phyloP scores from a whole-genome alignment of 2,329 filamentous ascomycete species.

The Geoglossum cookeanum region DNA sequence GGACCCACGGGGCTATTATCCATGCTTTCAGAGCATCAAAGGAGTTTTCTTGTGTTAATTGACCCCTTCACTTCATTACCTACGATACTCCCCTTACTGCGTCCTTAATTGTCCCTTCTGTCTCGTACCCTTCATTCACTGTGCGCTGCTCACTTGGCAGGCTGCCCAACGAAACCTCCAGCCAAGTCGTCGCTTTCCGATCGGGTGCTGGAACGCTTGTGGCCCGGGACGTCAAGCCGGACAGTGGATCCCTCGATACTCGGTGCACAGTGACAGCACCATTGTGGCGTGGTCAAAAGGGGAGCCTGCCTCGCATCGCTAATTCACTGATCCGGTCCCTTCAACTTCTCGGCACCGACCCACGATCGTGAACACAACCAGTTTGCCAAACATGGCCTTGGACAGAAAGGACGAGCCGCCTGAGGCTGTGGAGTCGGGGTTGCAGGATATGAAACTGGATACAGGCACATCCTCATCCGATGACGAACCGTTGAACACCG shows the following conservation, averaged over 20 bases:
- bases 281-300: neutral
- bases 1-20: neutral
- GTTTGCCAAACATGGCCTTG: slow-evolving; percentile 14
- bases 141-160: neutral
- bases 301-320: neutral
- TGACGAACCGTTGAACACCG: neutral
- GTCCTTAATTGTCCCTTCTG: neutral
- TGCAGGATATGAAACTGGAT: slow-evolving; percentile 18
- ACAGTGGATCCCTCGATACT: neutral
- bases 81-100: neutral
- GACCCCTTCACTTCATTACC: neutral
- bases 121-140: neutral
- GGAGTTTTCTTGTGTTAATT: slow-evolving; percentile 1
- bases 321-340: neutral
- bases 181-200: neutral
- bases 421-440: slow-evolving; percentile 15
- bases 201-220: neutral
- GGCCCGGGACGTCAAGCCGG: neutral
- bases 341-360: neutral
- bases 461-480: slow-evolving; percentile 8
- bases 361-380: neutral
- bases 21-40: neutral
- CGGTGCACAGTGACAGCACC: neutral
- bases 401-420: slow-evolving; percentile 12
- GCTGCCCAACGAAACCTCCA: neutral